These are phyloP conservation scores for Raffaelea arxii DNA, from an alignment of 2,329 filamentous ascomycete species.

Conservation along the genomic window DNA sequence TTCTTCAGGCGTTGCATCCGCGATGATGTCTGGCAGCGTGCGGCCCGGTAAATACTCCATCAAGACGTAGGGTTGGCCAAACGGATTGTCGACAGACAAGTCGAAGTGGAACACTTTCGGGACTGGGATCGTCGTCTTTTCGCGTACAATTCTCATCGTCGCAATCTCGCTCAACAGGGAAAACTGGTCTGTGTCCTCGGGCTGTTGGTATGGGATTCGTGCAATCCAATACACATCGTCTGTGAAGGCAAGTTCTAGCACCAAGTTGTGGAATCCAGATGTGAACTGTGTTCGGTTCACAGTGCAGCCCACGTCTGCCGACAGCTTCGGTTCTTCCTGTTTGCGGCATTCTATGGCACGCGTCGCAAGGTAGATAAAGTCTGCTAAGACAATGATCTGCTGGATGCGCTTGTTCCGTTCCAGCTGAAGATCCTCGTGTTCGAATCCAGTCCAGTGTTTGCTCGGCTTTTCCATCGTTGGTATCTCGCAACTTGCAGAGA, in stretches of 20 bases:
- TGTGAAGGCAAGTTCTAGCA: constrained; percentile 1
- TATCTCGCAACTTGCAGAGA: too few species aligned
- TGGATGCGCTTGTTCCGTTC: background rate
- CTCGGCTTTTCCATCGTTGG: constrained; percentile 1
- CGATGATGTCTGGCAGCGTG: background rate
- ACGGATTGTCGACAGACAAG: background rate
- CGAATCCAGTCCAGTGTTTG: constrained; percentile 1
- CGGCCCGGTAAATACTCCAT: constrained; percentile 1
- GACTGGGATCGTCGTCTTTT: constrained; percentile 1
- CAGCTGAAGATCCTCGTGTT: background rate
- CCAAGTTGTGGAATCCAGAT: background rate
- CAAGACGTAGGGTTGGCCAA: constrained; percentile 1
- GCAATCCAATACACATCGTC: constrained; percentile 3
- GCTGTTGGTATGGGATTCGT: background rate
- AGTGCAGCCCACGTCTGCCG: background rate
- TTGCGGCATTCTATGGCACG: background rate
- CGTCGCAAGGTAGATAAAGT: background rate
- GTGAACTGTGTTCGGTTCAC: background rate
- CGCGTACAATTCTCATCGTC: background rate
- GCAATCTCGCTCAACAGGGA: constrained; percentile 1
- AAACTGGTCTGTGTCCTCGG: background rate
- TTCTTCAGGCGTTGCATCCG: background rate
- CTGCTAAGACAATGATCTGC: background rate
- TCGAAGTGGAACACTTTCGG: constrained; percentile 1
- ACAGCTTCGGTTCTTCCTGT: background rate